Percentiles rank a stretch among this genome's conserved stretches.
phyloP scores from a whole-genome alignment of 2,329 filamentous ascomycete species.

The Exophiala calicioides region DNA sequence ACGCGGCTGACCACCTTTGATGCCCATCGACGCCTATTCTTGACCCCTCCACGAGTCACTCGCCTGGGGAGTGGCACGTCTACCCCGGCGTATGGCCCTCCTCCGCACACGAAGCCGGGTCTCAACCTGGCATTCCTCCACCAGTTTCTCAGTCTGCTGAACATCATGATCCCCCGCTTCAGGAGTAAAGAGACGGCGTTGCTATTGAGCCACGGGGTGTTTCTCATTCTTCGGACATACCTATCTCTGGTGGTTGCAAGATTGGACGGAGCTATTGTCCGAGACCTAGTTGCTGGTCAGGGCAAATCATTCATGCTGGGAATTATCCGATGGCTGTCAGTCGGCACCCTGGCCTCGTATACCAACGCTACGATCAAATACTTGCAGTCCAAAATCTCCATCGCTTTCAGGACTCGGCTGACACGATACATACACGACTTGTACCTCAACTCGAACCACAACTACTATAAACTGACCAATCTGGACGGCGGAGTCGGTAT shows the following conservation, averaged over 20 bases:
- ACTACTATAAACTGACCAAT: constrained; percentile 94
- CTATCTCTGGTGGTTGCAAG: constrained; percentile 89
- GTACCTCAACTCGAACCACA: constrained; percentile 90
- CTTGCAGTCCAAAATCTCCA: constrained; percentile 95
- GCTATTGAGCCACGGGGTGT: constrained; percentile 82
- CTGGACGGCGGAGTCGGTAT: constrained; percentile 90
- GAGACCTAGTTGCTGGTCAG: constrained; percentile 93
- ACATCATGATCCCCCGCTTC: constrained; percentile 96
- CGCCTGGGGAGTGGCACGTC: constrained; percentile 68
- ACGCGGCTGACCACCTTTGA: constrained; percentile 95
- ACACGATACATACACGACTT: constrained; percentile 97
- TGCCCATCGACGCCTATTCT: constrained; percentile 87
- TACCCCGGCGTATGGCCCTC: constrained; percentile 66
- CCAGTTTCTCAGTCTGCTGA: constrained; percentile 92
- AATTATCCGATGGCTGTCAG: constrained; percentile 90
- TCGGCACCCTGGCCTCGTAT: constrained; percentile 91
- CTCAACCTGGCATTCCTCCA: constrained; percentile 94
- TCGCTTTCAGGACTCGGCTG: constrained; percentile 91
- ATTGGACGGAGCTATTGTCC: constrained; percentile 91
- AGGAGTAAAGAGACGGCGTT: constrained; percentile 93
- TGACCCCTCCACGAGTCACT: constrained; percentile 84
- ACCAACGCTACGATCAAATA: constrained; percentile 99
- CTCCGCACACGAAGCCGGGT: constrained; percentile 87
- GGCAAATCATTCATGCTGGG: constrained; percentile 86
- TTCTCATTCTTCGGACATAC: constrained; percentile 89